These are phyloP conservation scores for Syncephalis fuscata DNA, from an alignment of 371 early-diverging fungal species.

Conservation along the genomic window DNA sequence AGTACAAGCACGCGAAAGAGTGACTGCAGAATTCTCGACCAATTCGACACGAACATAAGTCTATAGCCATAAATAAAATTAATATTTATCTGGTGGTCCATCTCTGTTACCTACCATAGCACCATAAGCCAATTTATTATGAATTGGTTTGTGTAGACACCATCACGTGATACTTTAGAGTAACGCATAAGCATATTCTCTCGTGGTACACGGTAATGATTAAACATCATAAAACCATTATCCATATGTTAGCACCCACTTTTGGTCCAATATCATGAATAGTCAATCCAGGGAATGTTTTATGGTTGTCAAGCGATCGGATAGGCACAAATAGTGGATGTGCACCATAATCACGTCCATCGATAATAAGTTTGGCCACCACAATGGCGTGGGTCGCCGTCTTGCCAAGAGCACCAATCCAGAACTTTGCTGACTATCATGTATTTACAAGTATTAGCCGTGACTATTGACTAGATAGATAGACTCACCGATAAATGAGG, in stretches of 20 bases:
- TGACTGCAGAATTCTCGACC: constrained; percentile 25
- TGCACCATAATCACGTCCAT: constrained; percentile 62
- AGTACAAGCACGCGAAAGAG: constrained; percentile 53
- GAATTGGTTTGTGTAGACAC: constrained; percentile 54
- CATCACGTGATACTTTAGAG: constrained; percentile 51
- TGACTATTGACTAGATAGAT: not conserved
- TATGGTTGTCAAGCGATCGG: constrained; percentile 59
- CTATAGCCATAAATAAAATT: constrained; percentile 20
- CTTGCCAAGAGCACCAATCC: constrained; percentile 70
- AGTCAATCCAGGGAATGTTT: constrained; percentile 59
- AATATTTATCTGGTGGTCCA: constrained; percentile 24
- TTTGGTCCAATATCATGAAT: constrained; percentile 88
- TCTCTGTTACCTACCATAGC: constrained; percentile 67
- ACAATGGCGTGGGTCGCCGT: constrained; percentile 68
- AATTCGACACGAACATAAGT: constrained; percentile 46
- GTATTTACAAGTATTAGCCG: no score
- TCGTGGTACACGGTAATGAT: constrained; percentile 62
- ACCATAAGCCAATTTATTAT: constrained; percentile 60
- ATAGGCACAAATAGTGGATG: constrained; percentile 82
- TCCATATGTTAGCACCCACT: constrained; percentile 70
- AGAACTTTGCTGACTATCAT: constrained; percentile 57
- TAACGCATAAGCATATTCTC: constrained; percentile 65
- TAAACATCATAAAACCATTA: constrained; percentile 70
- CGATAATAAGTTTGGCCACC: constrained; percentile 67
- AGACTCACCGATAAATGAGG: constrained; percentile 31